Conservation (phyloP, 148 eudicot genomes). For the Rhododendron mucronatum region DNA sequence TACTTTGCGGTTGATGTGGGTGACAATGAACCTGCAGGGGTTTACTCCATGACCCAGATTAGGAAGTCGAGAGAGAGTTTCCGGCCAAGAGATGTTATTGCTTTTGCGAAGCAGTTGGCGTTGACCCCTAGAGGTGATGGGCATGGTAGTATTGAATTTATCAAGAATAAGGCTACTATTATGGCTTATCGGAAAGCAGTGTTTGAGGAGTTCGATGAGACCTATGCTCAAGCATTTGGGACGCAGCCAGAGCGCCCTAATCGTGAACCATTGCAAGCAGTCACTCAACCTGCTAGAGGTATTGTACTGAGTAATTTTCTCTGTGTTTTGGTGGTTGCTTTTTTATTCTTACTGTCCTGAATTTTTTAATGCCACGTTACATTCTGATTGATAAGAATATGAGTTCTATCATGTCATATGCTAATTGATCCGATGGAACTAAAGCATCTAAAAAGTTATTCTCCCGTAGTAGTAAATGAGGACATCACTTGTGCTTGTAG, state of each 20-base stretch:
- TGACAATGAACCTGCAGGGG: constrained; percentile 58
- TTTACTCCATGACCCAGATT: constrained; percentile 61
- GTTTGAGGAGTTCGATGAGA: constrained; percentile 83
- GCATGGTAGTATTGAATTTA: constrained; percentile 32
- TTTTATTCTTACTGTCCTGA: not conserved
- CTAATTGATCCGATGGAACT: not conserved
- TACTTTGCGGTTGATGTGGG: constrained; percentile 59
- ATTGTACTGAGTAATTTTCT: not conserved
- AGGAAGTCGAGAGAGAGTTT: constrained; percentile 62
- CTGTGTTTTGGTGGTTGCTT: not conserved
- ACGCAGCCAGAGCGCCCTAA: constrained; percentile 44
- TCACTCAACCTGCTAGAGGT: constrained; percentile 44
- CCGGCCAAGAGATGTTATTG: constrained; percentile 42
- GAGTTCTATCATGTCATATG: not conserved
- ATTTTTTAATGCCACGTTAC: not conserved
- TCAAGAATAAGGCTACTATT: constrained; percentile 53
- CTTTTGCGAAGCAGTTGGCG: constrained; percentile 59
- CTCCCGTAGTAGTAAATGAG: not conserved
- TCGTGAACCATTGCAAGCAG: constrained; percentile 19
- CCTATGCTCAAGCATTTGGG: constrained; percentile 92
- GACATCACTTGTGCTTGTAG: not conserved
- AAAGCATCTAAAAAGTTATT: not conserved
- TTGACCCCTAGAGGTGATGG: constrained; percentile 33
- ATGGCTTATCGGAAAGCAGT: constrained; percentile 67
- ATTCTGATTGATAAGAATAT: not conserved